Evolutionary conservation across 768 basidiomycete species (phyloP), one percentile per base, ranked within the genome.

Genomic region (Xanthoconium purpureum): DNA sequence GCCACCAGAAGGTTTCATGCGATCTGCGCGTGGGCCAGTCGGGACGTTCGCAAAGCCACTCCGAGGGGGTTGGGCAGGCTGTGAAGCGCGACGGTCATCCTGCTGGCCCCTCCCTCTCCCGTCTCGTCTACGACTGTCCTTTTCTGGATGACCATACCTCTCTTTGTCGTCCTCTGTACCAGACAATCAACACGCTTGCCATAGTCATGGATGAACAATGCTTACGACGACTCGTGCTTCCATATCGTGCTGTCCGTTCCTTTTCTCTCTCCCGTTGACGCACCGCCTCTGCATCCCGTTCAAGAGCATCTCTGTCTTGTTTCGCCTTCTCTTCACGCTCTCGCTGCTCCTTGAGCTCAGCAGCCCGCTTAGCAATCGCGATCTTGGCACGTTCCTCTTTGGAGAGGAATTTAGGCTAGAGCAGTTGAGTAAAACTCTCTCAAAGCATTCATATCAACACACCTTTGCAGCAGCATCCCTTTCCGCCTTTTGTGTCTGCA

Each of bases 401-500:
- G 3, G 91, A 84, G 14, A 98, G 78, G 77, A 98, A 98, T 73
- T 85, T 96, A 36, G 96, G 96, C 94, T 98, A 73, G 32, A 50
- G 30, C 37, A 37, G 44, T 48, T 59, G 47, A 58, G 59, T 30
- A 33, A 29, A 10, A 29, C 15, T 10, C 33, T 1, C 35, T 47
- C 37, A 20, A 24, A 45, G 8, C 18, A 15, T 9, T 2, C 6
- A 29, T 30, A 33, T 1, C 9, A n/a, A 68, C 71, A 32, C 55
- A 92, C 95, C 82, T 93, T 97, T 48, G 94, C 77, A 47, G 93
- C 90, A 2, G 89, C 90, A 57, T 97, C 94, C 65, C 88, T 93
- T 69, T 96, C 94, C 37, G 79, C 83, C 63, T 83, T 87, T 74
- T 98, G 96, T 74, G 88, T 90, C 63, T 89, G 84, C 28, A 98